Base-by-base conservation (phyloP, 2,329 filamentous ascomycete genomes). In the Xenosphaeropsis pyriputrescens region DNA sequence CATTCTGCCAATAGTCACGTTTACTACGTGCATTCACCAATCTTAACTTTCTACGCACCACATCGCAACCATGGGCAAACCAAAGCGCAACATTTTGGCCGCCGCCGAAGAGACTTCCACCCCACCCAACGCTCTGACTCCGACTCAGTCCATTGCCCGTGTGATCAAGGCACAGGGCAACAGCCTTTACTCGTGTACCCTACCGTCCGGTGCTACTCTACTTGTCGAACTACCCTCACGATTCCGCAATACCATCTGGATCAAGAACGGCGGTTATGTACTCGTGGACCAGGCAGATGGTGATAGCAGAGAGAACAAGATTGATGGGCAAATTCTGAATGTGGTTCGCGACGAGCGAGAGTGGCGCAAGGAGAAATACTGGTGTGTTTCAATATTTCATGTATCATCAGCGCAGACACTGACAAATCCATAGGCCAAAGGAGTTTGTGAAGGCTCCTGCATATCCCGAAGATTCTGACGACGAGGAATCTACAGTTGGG, bases 231-330 rank as follows among this genome's bases (percentile, higher is more conserved):
- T 98, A 15, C 80, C 84, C 8, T 66, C 85, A 18, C 76, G 78
- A 31, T 95, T 96, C 56, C 82, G 89, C 43, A 91, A 85, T 46
- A 91, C 85, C 2, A 85, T 96, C 45, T 96, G 85, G 84, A 82
- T 96, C 57, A 88, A 83, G 59, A 77, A 85, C 14, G 83, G 86
- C 19, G 85, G 85, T 1, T 96, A 79, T 57, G 86, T 95, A 19
- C 62, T 96, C 9, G 70, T 94, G 12, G 83, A 96, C 47, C 79
- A 73, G 17, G 67, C 68, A 19, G 65, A 71, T 2, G 65, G 78
- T 29, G 74, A 76, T 18, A 74, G 70, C 17, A 63, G 77, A 37
- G 78, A 80, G 33, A 85, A 85, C 50, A 86, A 85, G 57, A 72
- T 93, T 11, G 70, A 73, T 37, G 91, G 89, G 12, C 85, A 94